Evolutionary conservation across 1,284 basidiomycete species (phyloP).

Genomic region (Fomitopsis betulina): DNA sequence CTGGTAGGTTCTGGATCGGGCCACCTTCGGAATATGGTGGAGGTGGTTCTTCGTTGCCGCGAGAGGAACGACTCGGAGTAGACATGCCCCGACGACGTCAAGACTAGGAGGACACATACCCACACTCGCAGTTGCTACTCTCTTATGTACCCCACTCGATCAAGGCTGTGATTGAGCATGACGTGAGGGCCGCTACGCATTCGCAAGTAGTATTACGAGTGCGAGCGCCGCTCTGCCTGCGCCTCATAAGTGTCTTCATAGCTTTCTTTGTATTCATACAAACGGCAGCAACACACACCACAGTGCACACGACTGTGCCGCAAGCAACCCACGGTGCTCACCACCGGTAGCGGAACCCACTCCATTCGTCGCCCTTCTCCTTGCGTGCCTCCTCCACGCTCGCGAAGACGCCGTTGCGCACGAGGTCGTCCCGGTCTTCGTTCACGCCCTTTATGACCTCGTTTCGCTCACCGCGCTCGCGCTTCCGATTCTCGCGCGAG

Average conservation of each 20-base stretch:
- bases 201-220: too few species aligned
- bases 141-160: too few species aligned
- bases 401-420: constrained; percentile 28
- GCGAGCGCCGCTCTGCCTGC: too few species aligned
- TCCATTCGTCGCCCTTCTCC: constrained; percentile 35
- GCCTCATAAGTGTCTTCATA: too few species aligned
- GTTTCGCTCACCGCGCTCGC: constrained; percentile 42
- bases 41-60: not conserved
- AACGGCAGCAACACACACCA: not conserved
- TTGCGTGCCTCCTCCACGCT: constrained; percentile 32
- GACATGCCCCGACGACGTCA: too few species aligned
- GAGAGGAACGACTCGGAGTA: too few species aligned
- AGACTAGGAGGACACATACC: too few species aligned
- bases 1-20: not conserved
- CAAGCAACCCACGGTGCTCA: not conserved
- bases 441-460: constrained; percentile 38
- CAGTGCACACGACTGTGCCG: too few species aligned
- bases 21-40: not conserved
- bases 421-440: constrained; percentile 21
- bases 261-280: too few species aligned
- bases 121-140: too few species aligned
- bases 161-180: too few species aligned
- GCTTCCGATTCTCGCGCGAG: constrained; percentile 37
- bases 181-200: too few species aligned
- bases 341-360: constrained; percentile 29